Conservation (phyloP, 371 early-diverging fungal genomes). For the Syncephalastrum contaminatum region DNA sequence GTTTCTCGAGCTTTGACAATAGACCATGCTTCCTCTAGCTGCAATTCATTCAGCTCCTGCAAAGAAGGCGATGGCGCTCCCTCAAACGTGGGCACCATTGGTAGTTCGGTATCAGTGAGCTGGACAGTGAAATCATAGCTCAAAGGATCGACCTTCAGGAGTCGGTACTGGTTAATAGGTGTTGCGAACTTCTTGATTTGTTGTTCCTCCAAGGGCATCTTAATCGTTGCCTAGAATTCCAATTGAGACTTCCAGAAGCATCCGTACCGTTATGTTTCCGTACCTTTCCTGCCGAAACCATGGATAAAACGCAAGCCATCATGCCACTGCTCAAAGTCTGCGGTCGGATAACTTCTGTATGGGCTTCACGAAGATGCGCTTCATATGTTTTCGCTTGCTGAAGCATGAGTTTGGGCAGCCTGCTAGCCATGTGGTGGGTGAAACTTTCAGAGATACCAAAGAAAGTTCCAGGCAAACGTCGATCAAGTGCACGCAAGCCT, state of each 20-base stretch:
- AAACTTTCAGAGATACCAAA: constrained; percentile 42
- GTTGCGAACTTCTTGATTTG: too few species aligned
- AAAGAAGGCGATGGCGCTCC: too few species aligned
- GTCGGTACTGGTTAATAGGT: too few species aligned
- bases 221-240: not conserved
- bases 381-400: constrained; percentile 30
- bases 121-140: too few species aligned
- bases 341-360: constrained; percentile 4
- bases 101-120: too few species aligned
- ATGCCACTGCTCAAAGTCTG: constrained; percentile 25
- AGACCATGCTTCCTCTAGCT: constrained; percentile 64
- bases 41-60: too few species aligned
- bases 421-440: constrained; percentile 13
- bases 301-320: constrained; percentile 31
- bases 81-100: too few species aligned
- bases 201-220: too few species aligned
- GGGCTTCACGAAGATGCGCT: constrained; percentile 11
- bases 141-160: too few species aligned
- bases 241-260: not conserved
- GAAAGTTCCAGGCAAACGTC: constrained; percentile 51
- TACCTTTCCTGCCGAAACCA: constrained; percentile 29
- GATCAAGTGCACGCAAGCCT: constrained; percentile 16
- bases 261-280: not conserved
- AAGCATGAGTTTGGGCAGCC: constrained; percentile 18
- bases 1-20: constrained; percentile 94